Conservation (phyloP, 192 early-diverging fungal genomes). For the Chytriomyces confervae region DNA sequence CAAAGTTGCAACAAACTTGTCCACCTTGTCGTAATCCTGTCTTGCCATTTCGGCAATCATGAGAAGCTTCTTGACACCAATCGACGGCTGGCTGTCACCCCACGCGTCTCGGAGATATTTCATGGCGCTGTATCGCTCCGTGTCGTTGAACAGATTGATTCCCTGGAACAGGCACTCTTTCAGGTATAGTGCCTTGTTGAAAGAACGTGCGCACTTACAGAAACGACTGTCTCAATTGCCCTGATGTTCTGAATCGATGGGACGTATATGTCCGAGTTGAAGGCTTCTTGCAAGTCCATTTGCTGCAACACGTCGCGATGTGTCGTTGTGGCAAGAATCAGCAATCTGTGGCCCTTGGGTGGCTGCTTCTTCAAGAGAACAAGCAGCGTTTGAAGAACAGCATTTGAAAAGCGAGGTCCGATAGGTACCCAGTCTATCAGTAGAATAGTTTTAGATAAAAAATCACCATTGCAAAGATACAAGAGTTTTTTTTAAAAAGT, state of each 20-base stretch:
- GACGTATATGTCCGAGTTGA: conserved; percentile 84
- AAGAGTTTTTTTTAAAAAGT: not conserved
- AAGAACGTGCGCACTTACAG: conserved; percentile 41
- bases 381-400: conserved; percentile 87
- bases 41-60: conserved; percentile 90
- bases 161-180: conserved; percentile 32
- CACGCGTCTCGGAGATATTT: conserved; percentile 57
- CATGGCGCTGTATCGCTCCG: conserved; percentile 67
- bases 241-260: conserved; percentile 75
- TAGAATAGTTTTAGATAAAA: not conserved
- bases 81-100: conserved; percentile 65
- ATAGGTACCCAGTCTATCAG: conserved; percentile 87
- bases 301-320: conserved; percentile 78
- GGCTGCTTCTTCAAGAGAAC: conserved; percentile 93
- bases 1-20: conserved; percentile 67
- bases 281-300: conserved; percentile 87
- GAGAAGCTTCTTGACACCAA: conserved; percentile 92
- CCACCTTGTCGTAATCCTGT: conserved; percentile 81
- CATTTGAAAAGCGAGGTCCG: conserved; percentile 94
- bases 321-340: conserved; percentile 91
- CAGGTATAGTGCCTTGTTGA: not conserved
- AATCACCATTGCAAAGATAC: conserved; percentile 5
- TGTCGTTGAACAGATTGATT: conserved; percentile 71
- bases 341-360: conserved; percentile 74
- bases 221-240: conserved; percentile 74